Percentiles rank a stretch among this genome's conserved stretches.
Conservation (phyloP, 306 rosid genomes). For the Ziziphus jujuba region DNA sequence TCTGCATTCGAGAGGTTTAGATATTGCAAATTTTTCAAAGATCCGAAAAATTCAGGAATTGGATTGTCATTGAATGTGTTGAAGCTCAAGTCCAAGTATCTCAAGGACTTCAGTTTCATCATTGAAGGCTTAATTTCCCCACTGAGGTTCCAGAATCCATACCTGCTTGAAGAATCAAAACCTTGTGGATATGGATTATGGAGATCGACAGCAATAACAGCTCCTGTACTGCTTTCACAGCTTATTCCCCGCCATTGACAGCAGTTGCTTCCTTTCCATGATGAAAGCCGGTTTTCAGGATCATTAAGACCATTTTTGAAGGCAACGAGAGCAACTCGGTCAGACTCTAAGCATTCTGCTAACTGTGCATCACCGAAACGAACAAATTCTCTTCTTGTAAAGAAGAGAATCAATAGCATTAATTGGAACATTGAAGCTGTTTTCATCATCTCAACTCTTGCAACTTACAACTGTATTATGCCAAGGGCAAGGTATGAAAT, state of each 20-base stretch:
- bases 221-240: constrained; percentile 34
- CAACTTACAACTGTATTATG: constrained; percentile 10
- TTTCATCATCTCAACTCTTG: not conserved
- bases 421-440: too few relatives aligned
- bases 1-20: constrained; percentile 44
- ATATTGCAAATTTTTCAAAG: constrained; percentile 39
- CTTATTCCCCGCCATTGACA: constrained; percentile 44
- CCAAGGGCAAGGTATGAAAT: not conserved
- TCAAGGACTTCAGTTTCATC: constrained; percentile 34
- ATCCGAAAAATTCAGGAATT: constrained; percentile 36
- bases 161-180: constrained; percentile 14
- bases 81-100: constrained; percentile 44
- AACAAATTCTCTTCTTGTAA: too few relatives aligned
- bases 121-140: constrained; percentile 20
- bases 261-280: constrained; percentile 42
- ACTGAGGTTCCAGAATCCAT: constrained; percentile 34
- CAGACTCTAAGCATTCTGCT: constrained; percentile 26
- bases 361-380: not conserved
- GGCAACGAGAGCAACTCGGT: constrained; percentile 38
- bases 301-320: constrained; percentile 19
- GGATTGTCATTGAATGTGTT: constrained; percentile 34
- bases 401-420: too few relatives aligned
- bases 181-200: constrained; percentile 24
- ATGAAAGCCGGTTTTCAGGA: constrained; percentile 6
- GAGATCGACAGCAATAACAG: constrained; percentile 38